Conservation (phyloP, 208 protist genomes). For the Naegleria lovaniensis region DNA sequence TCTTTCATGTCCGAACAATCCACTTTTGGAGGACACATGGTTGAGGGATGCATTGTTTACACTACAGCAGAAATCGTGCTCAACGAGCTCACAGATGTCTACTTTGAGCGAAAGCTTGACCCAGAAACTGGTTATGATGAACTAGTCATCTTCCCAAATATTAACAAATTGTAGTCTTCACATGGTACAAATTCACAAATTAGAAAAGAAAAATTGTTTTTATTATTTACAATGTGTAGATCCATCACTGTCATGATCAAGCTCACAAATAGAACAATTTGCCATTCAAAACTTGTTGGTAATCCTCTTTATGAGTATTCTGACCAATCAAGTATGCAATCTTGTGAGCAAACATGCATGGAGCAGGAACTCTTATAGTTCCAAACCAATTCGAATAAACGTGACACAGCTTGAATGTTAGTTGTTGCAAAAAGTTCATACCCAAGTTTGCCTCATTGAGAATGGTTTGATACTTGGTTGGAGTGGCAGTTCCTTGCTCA, state of each 20-base stretch:
- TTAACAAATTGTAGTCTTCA: too few species aligned
- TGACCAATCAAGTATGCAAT: constrained; percentile 21
- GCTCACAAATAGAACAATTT: neutral
- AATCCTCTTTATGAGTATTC: neutral
- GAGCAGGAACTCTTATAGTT: neutral
- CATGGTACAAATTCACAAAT: too few species aligned
- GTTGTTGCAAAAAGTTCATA: neutral
- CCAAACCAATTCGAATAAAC: constrained; percentile 30
- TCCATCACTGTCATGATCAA: too few species aligned
- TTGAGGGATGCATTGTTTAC: neutral
- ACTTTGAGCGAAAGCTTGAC: neutral
- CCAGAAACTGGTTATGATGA: neutral
- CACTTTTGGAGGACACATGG: neutral
- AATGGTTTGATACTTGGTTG: constrained; percentile 28
- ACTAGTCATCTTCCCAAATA: neutral
- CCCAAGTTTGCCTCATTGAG: neutral
- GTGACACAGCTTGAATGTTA: constrained; percentile 6
- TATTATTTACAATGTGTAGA: too few species aligned
- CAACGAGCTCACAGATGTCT: neutral
- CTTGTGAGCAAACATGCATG: neutral
- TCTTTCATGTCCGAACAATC: too few species aligned
- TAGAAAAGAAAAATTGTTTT: too few species aligned
- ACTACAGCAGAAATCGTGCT: neutral
- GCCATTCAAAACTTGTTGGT: neutral
- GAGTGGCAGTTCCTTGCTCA: constrained; percentile 28